Base-by-base conservation (phyloP, 371 early-diverging fungal genomes). In the Mucor saturninus region DNA sequence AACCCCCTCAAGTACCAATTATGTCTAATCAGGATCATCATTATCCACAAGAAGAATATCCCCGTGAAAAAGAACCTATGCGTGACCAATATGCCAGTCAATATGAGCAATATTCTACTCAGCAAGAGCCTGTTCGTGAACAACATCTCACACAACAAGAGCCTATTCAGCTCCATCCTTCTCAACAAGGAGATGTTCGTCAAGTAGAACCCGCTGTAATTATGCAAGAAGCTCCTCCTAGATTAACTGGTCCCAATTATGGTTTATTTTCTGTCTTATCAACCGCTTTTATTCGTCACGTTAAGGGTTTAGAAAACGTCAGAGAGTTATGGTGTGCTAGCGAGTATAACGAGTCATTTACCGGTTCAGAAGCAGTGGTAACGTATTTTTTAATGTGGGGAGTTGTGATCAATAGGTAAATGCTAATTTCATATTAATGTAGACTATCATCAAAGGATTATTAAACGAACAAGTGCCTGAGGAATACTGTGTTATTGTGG, bases 301-400 rank as follows among this genome's bases (percentile, higher is more conserved):
- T 75, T 4, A 62, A 66, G 37, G 65, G 64, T 3, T 37, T 75
- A 3, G 69, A 72, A 38, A 59, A 68, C 21, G 69, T 72, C 3
- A 54, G 75, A 48, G 75, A 75, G 37, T 54, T 75, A 53, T 71
- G 69, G 61, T 75, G 72, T 64, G 72, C 69, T 10, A 67, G 65
- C 51, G 75, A 72, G 60, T 75, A 75, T 37, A 69, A 69, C 40
- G 75, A 75, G 35, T 69, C 72, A 4, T 75, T 75, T 50, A 72
- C 69, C 1, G 75, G 75, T 0, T 54, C 68, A 39, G 75, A 75
- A 43, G 75, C 75, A 3, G 69, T 75, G 11, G 69, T 69, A 42
- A 42, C 6, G 43, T 42, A 42, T 42, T 14, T 1, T 42, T 42
- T 9, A n/a, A 21, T 21, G 21, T 21, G 21, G 21, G 35, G 1